A percentile compares a stretch with the other conserved stretches of the same genome.
Evolutionary conservation across 2,329 filamentous ascomycete species (phyloP).

Genomic region (Hypoxylon sp.): DNA sequence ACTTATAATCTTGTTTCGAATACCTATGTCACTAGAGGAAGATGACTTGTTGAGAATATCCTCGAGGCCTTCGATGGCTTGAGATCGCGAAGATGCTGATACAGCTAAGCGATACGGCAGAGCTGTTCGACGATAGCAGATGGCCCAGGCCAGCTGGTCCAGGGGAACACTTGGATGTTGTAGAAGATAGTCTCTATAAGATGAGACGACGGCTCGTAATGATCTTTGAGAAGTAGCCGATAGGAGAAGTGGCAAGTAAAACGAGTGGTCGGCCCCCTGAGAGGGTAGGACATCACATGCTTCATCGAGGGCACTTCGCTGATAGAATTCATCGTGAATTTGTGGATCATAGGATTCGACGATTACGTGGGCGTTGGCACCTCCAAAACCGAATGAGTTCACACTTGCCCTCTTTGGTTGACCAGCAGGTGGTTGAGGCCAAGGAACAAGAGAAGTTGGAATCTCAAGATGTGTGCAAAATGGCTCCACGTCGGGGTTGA

Average conservation of each 20-base stretch:
- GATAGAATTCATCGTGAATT: constrained; percentile 49
- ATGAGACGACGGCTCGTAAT: constrained; percentile 48
- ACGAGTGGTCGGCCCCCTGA: background rate
- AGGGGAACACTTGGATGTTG: constrained; percentile 23
- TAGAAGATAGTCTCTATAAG: constrained; percentile 53
- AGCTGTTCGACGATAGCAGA: constrained; percentile 52
- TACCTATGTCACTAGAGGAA: constrained; percentile 28
- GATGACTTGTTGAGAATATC: constrained; percentile 43
- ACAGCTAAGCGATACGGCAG: constrained; percentile 54
- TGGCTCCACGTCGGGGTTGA: constrained; percentile 60
- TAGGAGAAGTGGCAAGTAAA: constrained; percentile 56
- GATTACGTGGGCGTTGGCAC: constrained; percentile 62
- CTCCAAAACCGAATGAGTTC: constrained; percentile 64
- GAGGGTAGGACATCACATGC: background rate
- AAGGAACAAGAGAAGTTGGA: constrained; percentile 53
- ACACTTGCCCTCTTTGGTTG: constrained; percentile 60
- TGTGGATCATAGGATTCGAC: constrained; percentile 58
- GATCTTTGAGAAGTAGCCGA: constrained; percentile 58
- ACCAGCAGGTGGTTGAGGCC: constrained; percentile 55
- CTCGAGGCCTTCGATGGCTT: constrained; percentile 49
- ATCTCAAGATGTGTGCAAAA: constrained; percentile 55
- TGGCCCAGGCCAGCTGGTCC: constrained; percentile 54
- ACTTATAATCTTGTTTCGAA: constrained; percentile 44
- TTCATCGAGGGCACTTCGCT: background rate
- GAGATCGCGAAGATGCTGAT: constrained; percentile 44